Percentiles rank a stretch among this genome's conserved stretches.
Evolutionary conservation across 495 filamentous ascomycete genomes (phyloP).

Genomic region (Penicillium flavigenum): DNA sequence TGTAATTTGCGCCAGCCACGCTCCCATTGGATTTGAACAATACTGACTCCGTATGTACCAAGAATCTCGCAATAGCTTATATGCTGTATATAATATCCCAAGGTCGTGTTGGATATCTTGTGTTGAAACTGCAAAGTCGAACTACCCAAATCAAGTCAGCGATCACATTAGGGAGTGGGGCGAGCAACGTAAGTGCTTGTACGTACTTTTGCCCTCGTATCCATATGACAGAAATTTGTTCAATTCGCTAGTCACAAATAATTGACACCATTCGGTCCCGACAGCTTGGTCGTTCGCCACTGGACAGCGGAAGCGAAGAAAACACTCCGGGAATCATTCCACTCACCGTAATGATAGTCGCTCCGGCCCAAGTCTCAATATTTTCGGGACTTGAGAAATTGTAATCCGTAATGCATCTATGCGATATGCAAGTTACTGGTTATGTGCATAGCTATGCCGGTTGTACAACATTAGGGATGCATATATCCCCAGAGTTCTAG

Average conservation of each 20-base stretch:
- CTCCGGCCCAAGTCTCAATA: neutral
- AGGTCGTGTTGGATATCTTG: neutral
- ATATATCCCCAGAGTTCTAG: no score
- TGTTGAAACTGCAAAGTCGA: neutral
- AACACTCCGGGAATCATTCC: neutral
- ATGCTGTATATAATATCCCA: neutral
- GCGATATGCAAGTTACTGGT: neutral
- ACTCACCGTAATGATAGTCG: slow-evolving; percentile 1
- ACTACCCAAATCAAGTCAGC: neutral
- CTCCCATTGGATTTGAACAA: neutral
- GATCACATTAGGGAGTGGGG: neutral
- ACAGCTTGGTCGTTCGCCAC: slow-evolving; percentile 7
- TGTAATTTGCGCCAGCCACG: neutral
- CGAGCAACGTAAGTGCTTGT: neutral
- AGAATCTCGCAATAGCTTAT: neutral
- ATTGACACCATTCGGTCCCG: slow-evolving; percentile 7
- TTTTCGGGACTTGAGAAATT: neutral
- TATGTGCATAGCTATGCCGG: neutral
- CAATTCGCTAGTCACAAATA: neutral
- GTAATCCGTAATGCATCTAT: neutral
- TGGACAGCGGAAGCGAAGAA: neutral
- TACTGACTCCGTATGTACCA: neutral
- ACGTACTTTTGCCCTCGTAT: neutral
- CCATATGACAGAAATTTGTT: neutral
- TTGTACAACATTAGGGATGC: no score